Evolutionary conservation across 2,329 filamentous ascomycete species (phyloP), one percentile per base, ranked within the genome.

Genomic region (Knufia petricola): DNA sequence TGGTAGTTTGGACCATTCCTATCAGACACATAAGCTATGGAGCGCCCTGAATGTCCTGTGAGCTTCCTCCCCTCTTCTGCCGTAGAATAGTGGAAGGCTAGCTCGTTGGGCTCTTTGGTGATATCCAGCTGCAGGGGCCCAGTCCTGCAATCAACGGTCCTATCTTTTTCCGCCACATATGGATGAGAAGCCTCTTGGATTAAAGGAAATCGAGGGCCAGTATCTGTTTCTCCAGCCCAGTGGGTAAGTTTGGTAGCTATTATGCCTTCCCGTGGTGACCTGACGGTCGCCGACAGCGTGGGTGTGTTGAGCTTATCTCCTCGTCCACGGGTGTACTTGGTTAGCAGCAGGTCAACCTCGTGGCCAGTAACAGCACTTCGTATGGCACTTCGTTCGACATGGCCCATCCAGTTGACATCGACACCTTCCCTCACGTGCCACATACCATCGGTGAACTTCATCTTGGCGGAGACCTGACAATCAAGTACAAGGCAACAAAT

Each of bases 391-490:
- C 65, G 56, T 51, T 68, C 66, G 30, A 67, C 63, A 54, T 68
- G 66, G 55, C 60, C 64, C 65, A 68, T 67, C 66, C 66, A 68
- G 46, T 67, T 65, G 49, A 67, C 63, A 13, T 50, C 56, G 38
- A 66, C 57, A 43, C 64, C 64, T 39, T 67, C 63, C 19, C 34
- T 28, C 17, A 31, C 34, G 6, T 26, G 21, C 64, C 64, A 68
- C 66, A 68, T 68, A 47, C 66, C 65, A 26, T 65, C 62, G 8
- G 65, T 67, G 56, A 68, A 68, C 60, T 65, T 68, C 66, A 68
- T 68, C 15, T 55, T 65, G 52, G 19, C 37, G 37, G n/a, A 36
- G 6, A 8, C 32, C 4, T 13, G 4, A 36, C 32, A n/a, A 36
- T 4, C 6, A 36, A n/a, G 32, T 8, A 36, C 32, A n/a, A 36